These are phyloP conservation scores for Neoboletus magnificus DNA, from an alignment of 768 basidiomycete species.

Conservation along the genomic window DNA sequence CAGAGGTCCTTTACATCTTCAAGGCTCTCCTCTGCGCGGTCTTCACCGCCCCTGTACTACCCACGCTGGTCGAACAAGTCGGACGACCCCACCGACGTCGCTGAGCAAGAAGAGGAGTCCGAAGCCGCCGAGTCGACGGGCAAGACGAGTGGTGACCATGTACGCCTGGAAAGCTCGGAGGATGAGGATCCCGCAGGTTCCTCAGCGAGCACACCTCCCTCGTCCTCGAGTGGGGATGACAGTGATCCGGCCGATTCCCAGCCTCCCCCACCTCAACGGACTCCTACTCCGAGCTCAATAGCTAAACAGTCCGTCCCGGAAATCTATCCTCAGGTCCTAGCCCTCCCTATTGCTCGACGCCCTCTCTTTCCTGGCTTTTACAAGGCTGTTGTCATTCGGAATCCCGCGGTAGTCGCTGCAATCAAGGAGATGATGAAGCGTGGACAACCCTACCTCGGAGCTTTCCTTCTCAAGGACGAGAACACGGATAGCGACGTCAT, in stretches of 20 bases:
- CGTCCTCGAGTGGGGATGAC: constrained; percentile 40
- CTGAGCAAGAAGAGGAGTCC: constrained; percentile 24
- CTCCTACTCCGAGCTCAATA: constrained; percentile 50
- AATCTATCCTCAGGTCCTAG: constrained; percentile 89
- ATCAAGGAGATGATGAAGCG: constrained; percentile 97
- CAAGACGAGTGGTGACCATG: constrained; percentile 16
- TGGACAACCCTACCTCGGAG: constrained; percentile 95
- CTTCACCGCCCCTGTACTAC: constrained; percentile 29
- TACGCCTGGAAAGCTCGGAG: constrained; percentile 24
- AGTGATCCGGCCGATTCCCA: constrained; percentile 39
- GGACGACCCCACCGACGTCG: constrained; percentile 22
- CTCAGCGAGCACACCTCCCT: constrained; percentile 31
- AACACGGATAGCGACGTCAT: constrained; percentile 91
- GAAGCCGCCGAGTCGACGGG: constrained; percentile 23
- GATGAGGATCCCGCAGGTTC: constrained; percentile 34
- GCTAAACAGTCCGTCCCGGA: constrained; percentile 88
- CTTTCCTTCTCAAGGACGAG: constrained; percentile 94
- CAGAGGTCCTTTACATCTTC: constrained; percentile 30
- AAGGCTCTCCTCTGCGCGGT: constrained; percentile 20
- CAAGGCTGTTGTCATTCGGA: constrained; percentile 92
- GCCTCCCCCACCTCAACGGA: constrained; percentile 36
- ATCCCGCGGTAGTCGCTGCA: constrained; percentile 87
- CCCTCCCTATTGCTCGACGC: constrained; percentile 90
- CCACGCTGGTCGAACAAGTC: constrained; percentile 43
- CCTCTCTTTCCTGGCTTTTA: constrained; percentile 98